Evolutionary conservation across 768 basidiomycete species (phyloP).

Genomic region (Termitomyces sp.): DNA sequence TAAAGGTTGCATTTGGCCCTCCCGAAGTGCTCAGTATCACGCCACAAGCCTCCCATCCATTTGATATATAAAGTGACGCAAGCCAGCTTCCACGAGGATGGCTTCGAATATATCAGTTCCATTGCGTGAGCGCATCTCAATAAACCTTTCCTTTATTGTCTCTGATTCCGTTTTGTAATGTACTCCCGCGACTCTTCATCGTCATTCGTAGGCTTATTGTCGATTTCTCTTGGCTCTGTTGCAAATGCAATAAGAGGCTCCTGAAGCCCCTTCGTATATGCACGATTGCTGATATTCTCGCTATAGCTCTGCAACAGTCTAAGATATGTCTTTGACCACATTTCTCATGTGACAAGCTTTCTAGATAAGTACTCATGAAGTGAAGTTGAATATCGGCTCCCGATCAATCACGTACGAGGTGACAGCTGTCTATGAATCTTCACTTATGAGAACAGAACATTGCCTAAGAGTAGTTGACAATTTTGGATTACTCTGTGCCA

Average conservation of each 20-base stretch:
- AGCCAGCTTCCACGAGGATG: no score
- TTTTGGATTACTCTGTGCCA: conserved; percentile 5
- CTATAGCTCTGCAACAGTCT: conserved; percentile 7
- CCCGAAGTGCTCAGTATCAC: no score
- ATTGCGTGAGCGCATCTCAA: conserved; percentile 18
- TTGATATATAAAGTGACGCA: no score
- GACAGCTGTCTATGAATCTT: conserved; percentile 16
- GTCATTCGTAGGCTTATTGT: conserved; percentile 2
- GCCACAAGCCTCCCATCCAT: no score
- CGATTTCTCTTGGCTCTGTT: conserved; percentile 21
- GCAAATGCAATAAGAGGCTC: conserved; percentile 18
- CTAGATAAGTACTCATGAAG: conserved; percentile 29
- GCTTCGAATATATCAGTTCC: neutral
- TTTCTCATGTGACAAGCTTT: conserved; percentile 17
- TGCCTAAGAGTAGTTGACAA: conserved; percentile 13
- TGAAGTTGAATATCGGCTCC: conserved; percentile 18
- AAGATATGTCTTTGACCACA: conserved; percentile 10
- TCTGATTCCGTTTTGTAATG: conserved; percentile 22
- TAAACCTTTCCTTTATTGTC: conserved; percentile 21
- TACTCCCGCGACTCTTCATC: conserved; percentile 20
- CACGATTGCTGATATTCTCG: conserved; percentile 9
- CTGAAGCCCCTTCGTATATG: conserved; percentile 19
- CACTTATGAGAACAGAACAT: conserved; percentile 26
- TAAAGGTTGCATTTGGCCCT: no score
- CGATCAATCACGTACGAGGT: conserved; percentile 5